phyloP scores from a whole-genome alignment of 768 basidiomycete genomes.

The Bullera alba region DNA sequence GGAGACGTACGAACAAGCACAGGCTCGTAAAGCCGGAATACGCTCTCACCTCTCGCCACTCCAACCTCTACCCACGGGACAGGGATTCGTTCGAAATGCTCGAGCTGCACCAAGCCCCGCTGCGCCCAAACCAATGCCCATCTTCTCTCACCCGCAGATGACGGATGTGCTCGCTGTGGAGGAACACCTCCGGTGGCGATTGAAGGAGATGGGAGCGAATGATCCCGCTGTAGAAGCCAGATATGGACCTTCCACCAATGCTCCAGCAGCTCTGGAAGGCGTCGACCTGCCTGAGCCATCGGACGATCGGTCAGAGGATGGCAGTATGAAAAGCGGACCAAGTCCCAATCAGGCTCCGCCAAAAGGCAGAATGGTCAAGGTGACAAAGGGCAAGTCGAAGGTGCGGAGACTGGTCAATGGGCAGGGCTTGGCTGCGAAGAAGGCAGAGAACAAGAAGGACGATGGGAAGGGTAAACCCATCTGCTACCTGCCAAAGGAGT shows the following conservation, averaged over 20 bases:
- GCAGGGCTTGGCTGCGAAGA: constrained; percentile 8
- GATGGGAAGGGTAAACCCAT: constrained; percentile 16
- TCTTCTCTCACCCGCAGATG: constrained; percentile 46
- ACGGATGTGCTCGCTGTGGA: constrained; percentile 45
- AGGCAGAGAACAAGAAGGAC: constrained; percentile 9
- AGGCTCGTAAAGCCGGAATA: constrained; percentile 9
- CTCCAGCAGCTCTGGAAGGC: constrained; percentile 28
- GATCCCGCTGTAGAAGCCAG: constrained; percentile 39
- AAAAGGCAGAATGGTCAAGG: constrained; percentile 21
- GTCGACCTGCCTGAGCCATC: constrained; percentile 20
- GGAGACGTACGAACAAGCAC: constrained; percentile 24
- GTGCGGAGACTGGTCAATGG: constrained; percentile 26
- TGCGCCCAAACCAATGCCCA: constrained; percentile 14
- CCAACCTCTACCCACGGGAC: constrained; percentile 17
- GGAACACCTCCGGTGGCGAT: constrained; percentile 43
- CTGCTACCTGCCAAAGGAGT: constrained; percentile 36
- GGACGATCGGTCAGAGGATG: constrained; percentile 8
- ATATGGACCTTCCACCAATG: constrained; percentile 36
- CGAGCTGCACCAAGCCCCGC: constrained; percentile 5
- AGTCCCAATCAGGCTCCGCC: background rate
- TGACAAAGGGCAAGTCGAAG: constrained; percentile 29
- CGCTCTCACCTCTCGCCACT: background rate
- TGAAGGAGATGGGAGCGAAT: constrained; percentile 44
- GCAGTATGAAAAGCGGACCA: background rate
- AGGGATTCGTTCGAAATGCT: constrained; percentile 30